Percentiles rank a stretch among this genome's conserved stretches.
Evolutionary conservation across 2,329 filamentous ascomycete genomes (phyloP).

Genomic region (Colletotrichum destructivum): DNA sequence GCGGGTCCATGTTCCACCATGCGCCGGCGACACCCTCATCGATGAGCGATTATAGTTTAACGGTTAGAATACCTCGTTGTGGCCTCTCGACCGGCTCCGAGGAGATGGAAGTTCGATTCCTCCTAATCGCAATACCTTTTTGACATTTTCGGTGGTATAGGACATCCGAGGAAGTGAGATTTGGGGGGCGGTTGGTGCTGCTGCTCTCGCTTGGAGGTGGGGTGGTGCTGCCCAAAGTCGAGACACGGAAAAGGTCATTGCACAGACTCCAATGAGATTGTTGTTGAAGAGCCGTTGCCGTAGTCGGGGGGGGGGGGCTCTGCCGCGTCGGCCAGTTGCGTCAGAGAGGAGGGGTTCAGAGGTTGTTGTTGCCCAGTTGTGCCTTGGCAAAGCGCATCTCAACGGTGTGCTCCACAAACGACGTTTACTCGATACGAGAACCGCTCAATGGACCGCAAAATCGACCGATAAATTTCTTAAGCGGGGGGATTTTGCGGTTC

Average conservation of each 20-base stretch:
- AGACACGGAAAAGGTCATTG: background rate
- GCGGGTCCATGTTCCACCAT: constrained; percentile 9
- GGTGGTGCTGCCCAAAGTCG: background rate
- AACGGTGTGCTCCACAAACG: constrained; percentile 11
- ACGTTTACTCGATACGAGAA: constrained; percentile 12
- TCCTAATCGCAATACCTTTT: constrained; percentile 13
- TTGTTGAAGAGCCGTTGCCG: background rate
- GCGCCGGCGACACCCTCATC: background rate
- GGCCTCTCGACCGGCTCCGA: constrained; percentile 33
- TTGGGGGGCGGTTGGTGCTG: too few relatives aligned
- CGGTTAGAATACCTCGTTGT: constrained; percentile 35
- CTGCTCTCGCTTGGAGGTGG: background rate
- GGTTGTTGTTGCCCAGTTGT: background rate
- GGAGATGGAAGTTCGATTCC: constrained; percentile 39
- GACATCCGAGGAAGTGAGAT: background rate
- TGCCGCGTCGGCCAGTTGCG: constrained; percentile 3
- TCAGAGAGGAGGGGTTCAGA: background rate
- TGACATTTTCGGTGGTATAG: background rate
- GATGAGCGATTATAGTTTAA: constrained; percentile 31
- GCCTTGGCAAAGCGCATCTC: constrained; percentile 6
- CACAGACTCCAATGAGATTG: background rate
- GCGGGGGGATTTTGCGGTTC: background rate
- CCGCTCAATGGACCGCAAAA: constrained; percentile 16
- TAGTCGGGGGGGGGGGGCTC: background rate
- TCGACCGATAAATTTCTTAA: constrained; percentile 2